phyloP scores from a whole-genome alignment of 176 grass and related monocot genomes.

The barley (Hordeum vulgare) region MorexV3_pseudomolecules_assembly NC_058519.1:66325857-66326356 shows the following conservation, averaged over 20 bases:
- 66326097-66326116: conserved; percentile 21
- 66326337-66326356: not conserved
- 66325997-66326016: conserved; percentile 26
- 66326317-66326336: not conserved
- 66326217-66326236: conserved; percentile 77
- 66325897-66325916: conserved; percentile 70
- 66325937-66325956: conserved; percentile 84
- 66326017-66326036: conserved; percentile 39
- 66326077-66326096: conserved; percentile 65
- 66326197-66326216: conserved; percentile 97
- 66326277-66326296: not conserved
- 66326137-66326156: conserved; percentile 29
- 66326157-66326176: conserved; percentile 48
- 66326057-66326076: conserved; percentile 63
- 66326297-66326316: not conserved
- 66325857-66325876: conserved; percentile 95
- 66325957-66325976: conserved; percentile 84
- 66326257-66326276: not conserved
- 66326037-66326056: conserved; percentile 45
- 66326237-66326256: conserved; percentile 38
- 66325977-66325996: conserved; percentile 37
- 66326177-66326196: conserved; percentile 41
- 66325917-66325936: conserved; percentile 55
- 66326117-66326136: conserved; percentile 35
- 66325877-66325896: conserved; percentile 85